These are phyloP conservation scores for Chrysoporthe austroafricana DNA, from an alignment of 2,329 filamentous ascomycete genomes.

Conservation along the genomic window DNA sequence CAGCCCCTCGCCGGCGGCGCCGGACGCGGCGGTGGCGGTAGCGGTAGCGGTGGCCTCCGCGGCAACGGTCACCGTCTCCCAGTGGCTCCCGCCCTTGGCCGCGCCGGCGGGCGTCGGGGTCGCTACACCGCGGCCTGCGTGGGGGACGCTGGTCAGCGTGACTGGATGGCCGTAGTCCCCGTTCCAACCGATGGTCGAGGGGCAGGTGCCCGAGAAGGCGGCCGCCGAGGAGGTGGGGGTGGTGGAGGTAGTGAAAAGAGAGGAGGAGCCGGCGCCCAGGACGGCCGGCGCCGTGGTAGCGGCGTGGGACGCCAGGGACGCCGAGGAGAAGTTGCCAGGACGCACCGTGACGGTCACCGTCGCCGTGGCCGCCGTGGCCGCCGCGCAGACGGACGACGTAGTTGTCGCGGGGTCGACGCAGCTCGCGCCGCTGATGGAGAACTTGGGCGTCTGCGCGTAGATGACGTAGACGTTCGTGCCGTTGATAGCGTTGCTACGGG, in stretches of 20 bases:
- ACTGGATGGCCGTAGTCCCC: slow-evolving; percentile 26
- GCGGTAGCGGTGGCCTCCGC: neutral
- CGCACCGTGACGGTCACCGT: slow-evolving; percentile 31
- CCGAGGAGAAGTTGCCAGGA: slow-evolving; percentile 23
- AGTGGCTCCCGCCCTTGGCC: neutral
- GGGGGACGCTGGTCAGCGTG: slow-evolving; percentile 27
- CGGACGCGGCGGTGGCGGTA: neutral
- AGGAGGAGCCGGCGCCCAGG: slow-evolving; percentile 5
- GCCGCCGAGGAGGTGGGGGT: slow-evolving; percentile 14
- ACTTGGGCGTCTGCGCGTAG: slow-evolving; percentile 46
- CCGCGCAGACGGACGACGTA: slow-evolving; percentile 33
- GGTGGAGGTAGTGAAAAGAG: slow-evolving; percentile 8
- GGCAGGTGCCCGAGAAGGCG: slow-evolving; percentile 23
- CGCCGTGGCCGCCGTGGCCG: slow-evolving; percentile 33
- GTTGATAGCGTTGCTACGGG: slow-evolving; percentile 46
- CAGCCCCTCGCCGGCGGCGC: neutral
- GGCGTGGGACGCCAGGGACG: neutral
- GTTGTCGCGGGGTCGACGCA: slow-evolving; percentile 35
- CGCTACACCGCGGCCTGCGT: slow-evolving; percentile 24
- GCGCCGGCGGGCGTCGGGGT: neutral
- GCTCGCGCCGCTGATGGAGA: slow-evolving; percentile 39
- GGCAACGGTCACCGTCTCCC: neutral
- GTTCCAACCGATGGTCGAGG: slow-evolving; percentile 28
- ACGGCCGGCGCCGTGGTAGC: slow-evolving; percentile 9
- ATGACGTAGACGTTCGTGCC: slow-evolving; percentile 50